phyloP scores from a whole-genome alignment of 345 rosid genomes.

The Euphorbia peplus region DNA sequence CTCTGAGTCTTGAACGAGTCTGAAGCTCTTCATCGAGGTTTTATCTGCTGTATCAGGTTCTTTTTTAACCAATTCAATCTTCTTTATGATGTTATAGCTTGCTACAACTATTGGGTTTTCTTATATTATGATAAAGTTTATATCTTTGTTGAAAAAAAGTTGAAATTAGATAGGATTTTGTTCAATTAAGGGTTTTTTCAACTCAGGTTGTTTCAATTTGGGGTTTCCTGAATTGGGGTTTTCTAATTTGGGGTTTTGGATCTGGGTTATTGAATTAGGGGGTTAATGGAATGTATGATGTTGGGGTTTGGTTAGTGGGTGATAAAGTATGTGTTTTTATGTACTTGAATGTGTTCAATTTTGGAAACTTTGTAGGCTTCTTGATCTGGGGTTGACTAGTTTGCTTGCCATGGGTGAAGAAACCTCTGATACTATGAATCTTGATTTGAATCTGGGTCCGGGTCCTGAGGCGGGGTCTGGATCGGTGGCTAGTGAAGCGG shows the following conservation, averaged over 20 bases:
- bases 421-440: slow-evolving; percentile 81
- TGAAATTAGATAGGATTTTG: neutral
- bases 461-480: slow-evolving; percentile 60
- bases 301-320: neutral
- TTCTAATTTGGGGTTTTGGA: slow-evolving; percentile 9
- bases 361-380: slow-evolving; percentile 15
- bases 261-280: slow-evolving; percentile 6
- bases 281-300: neutral
- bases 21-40: slow-evolving; percentile 13
- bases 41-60: slow-evolving; percentile 16
- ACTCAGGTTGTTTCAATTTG: slow-evolving; percentile 5
- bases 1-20: slow-evolving; percentile 15
- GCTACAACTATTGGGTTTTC: slow-evolving; percentile 21
- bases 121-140: neutral
- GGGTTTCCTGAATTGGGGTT: neutral
- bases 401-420: slow-evolving; percentile 63
- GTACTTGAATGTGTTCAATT: slow-evolving; percentile 7
- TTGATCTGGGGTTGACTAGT: slow-evolving; percentile 17
- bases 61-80: neutral
- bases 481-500: slow-evolving; percentile 36
- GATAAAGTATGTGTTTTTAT: slow-evolving; percentile 3
- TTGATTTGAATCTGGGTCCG: slow-evolving; percentile 93
- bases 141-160: slow-evolving; percentile 2
- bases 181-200: neutral
- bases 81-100: slow-evolving; percentile 21